These are phyloP conservation scores for Neurospora sp. DNA, from an alignment of 2,329 filamentous ascomycete species.

Conservation along the genomic window DNA sequence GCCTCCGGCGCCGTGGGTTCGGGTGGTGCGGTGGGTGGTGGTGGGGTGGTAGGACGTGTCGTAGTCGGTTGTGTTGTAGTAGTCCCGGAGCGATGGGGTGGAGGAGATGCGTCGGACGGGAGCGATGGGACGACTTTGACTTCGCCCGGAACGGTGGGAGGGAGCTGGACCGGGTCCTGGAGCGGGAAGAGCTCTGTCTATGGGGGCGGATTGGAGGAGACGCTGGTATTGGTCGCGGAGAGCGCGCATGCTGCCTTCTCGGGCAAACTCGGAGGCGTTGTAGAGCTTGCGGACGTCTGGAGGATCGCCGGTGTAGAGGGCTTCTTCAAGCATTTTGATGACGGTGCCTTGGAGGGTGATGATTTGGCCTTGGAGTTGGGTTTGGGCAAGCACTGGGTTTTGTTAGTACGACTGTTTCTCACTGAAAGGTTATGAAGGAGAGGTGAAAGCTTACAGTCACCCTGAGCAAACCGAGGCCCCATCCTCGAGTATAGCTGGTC, in stretches of 20 bases:
- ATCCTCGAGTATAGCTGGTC: constrained; percentile 23
- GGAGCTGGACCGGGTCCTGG: background rate
- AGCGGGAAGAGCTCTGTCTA: background rate
- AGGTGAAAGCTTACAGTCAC: constrained; percentile 20
- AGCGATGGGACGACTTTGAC: constrained; percentile 1
- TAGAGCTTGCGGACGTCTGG: constrained; percentile 23
- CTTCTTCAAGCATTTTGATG: constrained; percentile 28
- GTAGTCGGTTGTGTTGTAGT: constrained; percentile 2
- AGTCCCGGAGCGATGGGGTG: constrained; percentile 12
- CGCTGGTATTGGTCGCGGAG: constrained; percentile 26
- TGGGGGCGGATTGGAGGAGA: constrained; percentile 14
- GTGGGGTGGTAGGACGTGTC: background rate
- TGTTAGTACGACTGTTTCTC: background rate
- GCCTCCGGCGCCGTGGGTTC: background rate
- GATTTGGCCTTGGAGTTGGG: constrained; percentile 27
- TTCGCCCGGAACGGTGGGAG: background rate
- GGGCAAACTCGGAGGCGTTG: constrained; percentile 25
- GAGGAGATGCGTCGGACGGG: constrained; percentile 14
- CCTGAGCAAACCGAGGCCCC: constrained; percentile 26
- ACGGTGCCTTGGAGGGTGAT: constrained; percentile 29
- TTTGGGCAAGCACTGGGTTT: constrained; percentile 22
- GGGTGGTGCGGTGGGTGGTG: background rate
- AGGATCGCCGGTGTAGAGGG: constrained; percentile 22
- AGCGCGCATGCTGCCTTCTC: constrained; percentile 25
- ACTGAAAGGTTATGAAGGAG: background rate